Evolutionary conservation across 2,329 filamentous ascomycete genomes (phyloP).

Genomic region (Chaetomiaceae sp.): DNA sequence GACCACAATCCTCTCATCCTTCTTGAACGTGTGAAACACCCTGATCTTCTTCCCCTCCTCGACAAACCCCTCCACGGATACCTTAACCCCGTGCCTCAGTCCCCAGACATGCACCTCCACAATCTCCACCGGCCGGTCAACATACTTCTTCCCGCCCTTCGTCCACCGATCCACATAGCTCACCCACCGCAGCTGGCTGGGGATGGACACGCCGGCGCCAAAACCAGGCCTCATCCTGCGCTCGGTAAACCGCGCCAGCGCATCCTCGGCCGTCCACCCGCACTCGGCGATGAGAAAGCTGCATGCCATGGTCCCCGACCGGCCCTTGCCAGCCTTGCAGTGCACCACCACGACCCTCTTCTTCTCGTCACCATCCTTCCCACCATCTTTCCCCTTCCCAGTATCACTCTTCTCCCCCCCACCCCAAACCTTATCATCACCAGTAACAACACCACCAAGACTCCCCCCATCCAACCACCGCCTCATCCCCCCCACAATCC

Average conservation of each 20-base stretch:
- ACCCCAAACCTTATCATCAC: background rate
- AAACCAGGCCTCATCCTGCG: conserved; percentile 86
- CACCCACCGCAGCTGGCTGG: conserved; percentile 84
- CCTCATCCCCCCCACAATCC: conserved; percentile 88
- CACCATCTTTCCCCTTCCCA: background rate
- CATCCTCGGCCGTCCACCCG: conserved; percentile 51
- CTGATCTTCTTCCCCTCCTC: conserved; percentile 89
- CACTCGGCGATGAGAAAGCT: conserved; percentile 89
- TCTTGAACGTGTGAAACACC: conserved; percentile 73
- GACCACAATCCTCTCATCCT: conserved; percentile 66
- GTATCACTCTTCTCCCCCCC: background rate
- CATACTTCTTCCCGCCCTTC: conserved; percentile 67
- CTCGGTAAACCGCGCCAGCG: conserved; percentile 62
- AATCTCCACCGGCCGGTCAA: conserved; percentile 79
- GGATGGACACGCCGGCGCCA: conserved; percentile 85
- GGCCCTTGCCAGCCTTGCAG: conserved; percentile 94
- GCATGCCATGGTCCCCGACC: conserved; percentile 82
- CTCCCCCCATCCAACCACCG: conserved; percentile 68
- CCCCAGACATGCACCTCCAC: conserved; percentile 90
- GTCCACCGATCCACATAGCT: conserved; percentile 87
- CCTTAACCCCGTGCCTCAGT: conserved; percentile 78
- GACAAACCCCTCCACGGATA: conserved; percentile 77
- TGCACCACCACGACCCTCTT: conserved; percentile 79
- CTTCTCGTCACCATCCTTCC: conserved; percentile 2
- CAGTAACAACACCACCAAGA: conserved; percentile 13